phyloP scores from a whole-genome alignment of 805 yeast species.

The Candida peoriensis region DNA sequence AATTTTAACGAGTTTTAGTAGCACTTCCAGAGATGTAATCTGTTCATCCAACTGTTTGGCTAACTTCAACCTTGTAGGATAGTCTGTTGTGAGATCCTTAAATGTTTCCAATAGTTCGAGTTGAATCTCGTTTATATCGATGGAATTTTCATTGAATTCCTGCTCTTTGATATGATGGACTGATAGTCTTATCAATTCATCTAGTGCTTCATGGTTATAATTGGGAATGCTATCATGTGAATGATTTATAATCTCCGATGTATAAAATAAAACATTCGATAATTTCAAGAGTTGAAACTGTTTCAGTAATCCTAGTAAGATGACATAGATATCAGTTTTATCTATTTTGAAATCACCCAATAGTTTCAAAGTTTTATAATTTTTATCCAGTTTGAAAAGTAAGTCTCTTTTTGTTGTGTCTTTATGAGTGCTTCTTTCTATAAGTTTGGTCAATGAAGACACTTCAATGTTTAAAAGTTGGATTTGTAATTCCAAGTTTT shows the following conservation, averaged over 20 bases:
- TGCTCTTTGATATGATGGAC: slow-evolving; percentile 11
- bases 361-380: background rate
- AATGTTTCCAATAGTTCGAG: background rate
- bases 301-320: background rate
- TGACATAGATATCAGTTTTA: slow-evolving; percentile 1
- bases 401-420: too few relatives aligned
- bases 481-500: background rate
- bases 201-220: slow-evolving; percentile 1
- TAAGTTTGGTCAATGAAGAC: background rate
- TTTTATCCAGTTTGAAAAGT: too few relatives aligned
- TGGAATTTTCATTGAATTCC: slow-evolving; percentile 6
- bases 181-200: slow-evolving; percentile 1
- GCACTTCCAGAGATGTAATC: too few relatives aligned
- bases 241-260: background rate
- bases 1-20: too few relatives aligned
- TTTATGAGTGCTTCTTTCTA: too few relatives aligned
- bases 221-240: background rate
- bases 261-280: too few relatives aligned
- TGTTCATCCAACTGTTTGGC: too few relatives aligned
- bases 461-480: background rate
- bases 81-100: too few relatives aligned
- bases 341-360: background rate
- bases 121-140: background rate
- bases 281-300: background rate
- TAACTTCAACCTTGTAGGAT: too few relatives aligned